Evolutionary conservation across 371 early-diverging fungal genomes (phyloP).

Genomic region (Mortierella sp.): DNA sequence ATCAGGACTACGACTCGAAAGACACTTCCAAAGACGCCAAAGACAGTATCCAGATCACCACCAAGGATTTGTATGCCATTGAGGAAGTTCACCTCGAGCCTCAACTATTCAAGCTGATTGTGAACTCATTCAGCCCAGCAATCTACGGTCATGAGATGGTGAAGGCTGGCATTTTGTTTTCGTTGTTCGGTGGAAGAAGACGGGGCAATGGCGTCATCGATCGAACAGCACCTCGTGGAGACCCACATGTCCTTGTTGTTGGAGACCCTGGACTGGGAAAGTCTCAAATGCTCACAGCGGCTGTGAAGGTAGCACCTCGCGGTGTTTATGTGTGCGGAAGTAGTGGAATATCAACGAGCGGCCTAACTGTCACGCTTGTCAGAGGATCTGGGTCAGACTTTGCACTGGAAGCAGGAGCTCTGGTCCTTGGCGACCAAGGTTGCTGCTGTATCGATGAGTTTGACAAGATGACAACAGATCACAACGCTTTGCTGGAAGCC

Average conservation of each 20-base stretch:
- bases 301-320: constrained; percentile 87
- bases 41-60: constrained; percentile 71
- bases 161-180: constrained; percentile 86
- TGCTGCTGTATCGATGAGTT: constrained; percentile 99
- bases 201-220: constrained; percentile 85
- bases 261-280: constrained; percentile 96
- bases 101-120: constrained; percentile 84
- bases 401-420: constrained; percentile 88
- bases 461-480: constrained; percentile 99
- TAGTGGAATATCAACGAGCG: constrained; percentile 84
- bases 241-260: constrained; percentile 45
- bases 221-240: constrained; percentile 85
- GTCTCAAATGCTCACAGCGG: constrained; percentile 91
- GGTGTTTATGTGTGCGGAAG: constrained; percentile 94
- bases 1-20: constrained; percentile 45
- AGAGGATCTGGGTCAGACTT: constrained; percentile 81
- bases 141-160: constrained; percentile 97
- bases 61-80: constrained; percentile 86
- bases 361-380: constrained; percentile 82
- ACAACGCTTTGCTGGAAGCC: constrained; percentile 99
- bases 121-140: constrained; percentile 93
- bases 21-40: constrained; percentile 61
- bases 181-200: constrained; percentile 87
- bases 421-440: constrained; percentile 99
- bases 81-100: constrained; percentile 74